These are phyloP conservation scores for Geotrichum australiense DNA, from an alignment of 1,139 yeast genomes.

Conservation along the genomic window DNA sequence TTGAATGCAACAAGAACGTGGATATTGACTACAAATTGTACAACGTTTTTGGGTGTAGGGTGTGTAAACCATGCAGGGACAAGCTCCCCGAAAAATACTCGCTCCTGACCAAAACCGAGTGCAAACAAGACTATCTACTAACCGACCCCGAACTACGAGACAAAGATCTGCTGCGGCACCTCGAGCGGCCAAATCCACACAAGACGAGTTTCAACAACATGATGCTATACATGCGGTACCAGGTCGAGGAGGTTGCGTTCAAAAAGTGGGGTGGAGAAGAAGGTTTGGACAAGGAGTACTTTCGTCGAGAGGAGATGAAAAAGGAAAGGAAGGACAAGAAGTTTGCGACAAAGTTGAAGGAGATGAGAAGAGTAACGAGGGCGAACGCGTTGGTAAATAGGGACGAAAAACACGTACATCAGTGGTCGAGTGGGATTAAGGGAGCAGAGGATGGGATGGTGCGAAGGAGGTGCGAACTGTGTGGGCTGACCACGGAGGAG, in stretches of 20 bases:
- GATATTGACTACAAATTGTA: constrained; percentile 72
- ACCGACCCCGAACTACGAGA: constrained; percentile 92
- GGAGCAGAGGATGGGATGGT: constrained; percentile 36
- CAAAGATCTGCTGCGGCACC: constrained; percentile 54
- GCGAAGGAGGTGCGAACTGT: constrained; percentile 61
- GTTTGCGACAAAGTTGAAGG: constrained; percentile 65
- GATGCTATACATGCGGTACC: constrained; percentile 85
- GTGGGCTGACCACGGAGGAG: constrained; percentile 86
- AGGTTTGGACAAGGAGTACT: constrained; percentile 88
- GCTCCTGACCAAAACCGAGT: constrained; percentile 87
- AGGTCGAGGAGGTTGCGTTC: constrained; percentile 86
- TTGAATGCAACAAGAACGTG: constrained; percentile 56
- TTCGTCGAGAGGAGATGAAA: constrained; percentile 65
- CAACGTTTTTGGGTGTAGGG: constrained; percentile 62
- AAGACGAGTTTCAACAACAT: constrained; percentile 79
- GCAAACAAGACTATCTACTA: constrained; percentile 81
- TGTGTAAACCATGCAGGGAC: constrained; percentile 72
- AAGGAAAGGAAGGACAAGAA: constrained; percentile 69
- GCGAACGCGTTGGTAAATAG: constrained; percentile 43
- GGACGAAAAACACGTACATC: constrained; percentile 64
- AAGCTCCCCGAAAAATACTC: constrained; percentile 81
- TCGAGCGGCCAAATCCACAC: constrained; percentile 93
- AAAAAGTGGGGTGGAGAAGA: constrained; percentile 94
- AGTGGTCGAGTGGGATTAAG: constrained; percentile 62
- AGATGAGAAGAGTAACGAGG: constrained; percentile 84